phyloP scores from a whole-genome alignment of 2,329 filamentous ascomycete genomes.

The Pyrenophora graminea region DNA sequence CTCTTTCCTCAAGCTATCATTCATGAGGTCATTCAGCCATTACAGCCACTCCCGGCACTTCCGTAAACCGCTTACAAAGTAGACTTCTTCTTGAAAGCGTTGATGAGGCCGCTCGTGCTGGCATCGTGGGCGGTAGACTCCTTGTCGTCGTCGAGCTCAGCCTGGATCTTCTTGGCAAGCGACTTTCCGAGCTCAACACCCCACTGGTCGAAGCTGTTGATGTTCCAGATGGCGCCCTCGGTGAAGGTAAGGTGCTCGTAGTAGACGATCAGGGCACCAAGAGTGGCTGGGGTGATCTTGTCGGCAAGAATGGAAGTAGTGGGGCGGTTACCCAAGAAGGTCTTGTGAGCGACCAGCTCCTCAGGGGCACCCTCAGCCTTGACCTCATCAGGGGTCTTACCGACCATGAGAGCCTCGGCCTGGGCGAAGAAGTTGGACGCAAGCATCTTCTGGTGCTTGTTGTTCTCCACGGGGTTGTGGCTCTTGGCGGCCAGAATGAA shows the following conservation, averaged over 20 bases:
- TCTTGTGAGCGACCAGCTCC: slow-evolving; percentile 93
- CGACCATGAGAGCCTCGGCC: slow-evolving; percentile 87
- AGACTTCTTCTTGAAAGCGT: slow-evolving; percentile 84
- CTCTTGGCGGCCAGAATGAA: slow-evolving; percentile 96
- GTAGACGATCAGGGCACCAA: slow-evolving; percentile 95
- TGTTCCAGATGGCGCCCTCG: slow-evolving; percentile 97
- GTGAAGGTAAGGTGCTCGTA: slow-evolving; percentile 99
- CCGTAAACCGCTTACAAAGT: slow-evolving; percentile 33
- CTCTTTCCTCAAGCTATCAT: slow-evolving; percentile 5
- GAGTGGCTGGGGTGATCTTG: slow-evolving; percentile 89
- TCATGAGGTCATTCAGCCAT: slow-evolving; percentile 20
- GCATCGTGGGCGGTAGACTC: slow-evolving; percentile 76
- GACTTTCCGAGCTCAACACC: slow-evolving; percentile 98
- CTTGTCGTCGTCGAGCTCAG: slow-evolving; percentile 80
- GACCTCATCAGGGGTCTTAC: slow-evolving; percentile 81
- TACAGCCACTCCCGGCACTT: slow-evolving; percentile 2
- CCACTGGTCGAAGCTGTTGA: slow-evolving; percentile 99
- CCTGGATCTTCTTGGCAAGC: slow-evolving; percentile 71
- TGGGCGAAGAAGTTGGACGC: slow-evolving; percentile 91
- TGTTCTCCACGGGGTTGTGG: slow-evolving; percentile 91
- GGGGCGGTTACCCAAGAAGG: slow-evolving; percentile 95
- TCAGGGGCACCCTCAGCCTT: slow-evolving; percentile 74
- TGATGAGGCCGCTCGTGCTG: slow-evolving; percentile 86
- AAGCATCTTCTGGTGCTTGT: slow-evolving; percentile 96
- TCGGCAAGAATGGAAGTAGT: slow-evolving; percentile 94